phyloP scores from a whole-genome alignment of 345 rosid genomes.

The Reutealis trisperma region DNA sequence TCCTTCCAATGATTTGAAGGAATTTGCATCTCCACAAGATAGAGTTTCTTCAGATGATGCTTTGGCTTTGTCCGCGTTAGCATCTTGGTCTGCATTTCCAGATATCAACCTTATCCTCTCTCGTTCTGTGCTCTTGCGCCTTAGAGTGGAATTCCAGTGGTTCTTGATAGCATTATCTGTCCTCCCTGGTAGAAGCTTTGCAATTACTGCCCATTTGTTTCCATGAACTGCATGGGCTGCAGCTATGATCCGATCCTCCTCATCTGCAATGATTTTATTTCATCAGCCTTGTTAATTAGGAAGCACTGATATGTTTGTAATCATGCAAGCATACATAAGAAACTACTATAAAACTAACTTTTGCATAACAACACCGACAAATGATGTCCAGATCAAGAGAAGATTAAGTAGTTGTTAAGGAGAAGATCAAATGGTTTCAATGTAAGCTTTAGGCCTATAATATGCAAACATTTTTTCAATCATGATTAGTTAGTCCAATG shows the following conservation, averaged over 20 bases:
- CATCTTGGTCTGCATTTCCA: slow-evolving; percentile 40
- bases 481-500: background rate
- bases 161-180: slow-evolving; percentile 90
- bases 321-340: background rate
- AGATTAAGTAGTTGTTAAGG: background rate
- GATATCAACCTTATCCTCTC: slow-evolving; percentile 35
- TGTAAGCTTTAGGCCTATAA: background rate
- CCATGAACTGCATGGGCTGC: slow-evolving; percentile 71
- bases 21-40: slow-evolving; percentile 64
- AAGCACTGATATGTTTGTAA: slow-evolving; percentile 9
- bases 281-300: slow-evolving; percentile 6
- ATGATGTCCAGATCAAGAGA: background rate
- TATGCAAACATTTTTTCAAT: background rate
- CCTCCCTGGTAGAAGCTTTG: slow-evolving; percentile 77
- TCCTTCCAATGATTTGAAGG: slow-evolving; percentile 54
- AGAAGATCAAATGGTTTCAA: background rate
- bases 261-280: slow-evolving; percentile 45
- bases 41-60: slow-evolving; percentile 78
- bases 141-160: slow-evolving; percentile 85
- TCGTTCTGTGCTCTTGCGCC: slow-evolving; percentile 51
- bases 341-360: background rate
- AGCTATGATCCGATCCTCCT: slow-evolving; percentile 69
- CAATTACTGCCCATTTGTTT: slow-evolving; percentile 86
- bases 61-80: slow-evolving; percentile 46
- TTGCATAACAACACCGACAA: background rate